phyloP scores from a whole-genome alignment of 2,329 filamentous ascomycete species.

The Lasiodiplodia gonubiensis region DNA sequence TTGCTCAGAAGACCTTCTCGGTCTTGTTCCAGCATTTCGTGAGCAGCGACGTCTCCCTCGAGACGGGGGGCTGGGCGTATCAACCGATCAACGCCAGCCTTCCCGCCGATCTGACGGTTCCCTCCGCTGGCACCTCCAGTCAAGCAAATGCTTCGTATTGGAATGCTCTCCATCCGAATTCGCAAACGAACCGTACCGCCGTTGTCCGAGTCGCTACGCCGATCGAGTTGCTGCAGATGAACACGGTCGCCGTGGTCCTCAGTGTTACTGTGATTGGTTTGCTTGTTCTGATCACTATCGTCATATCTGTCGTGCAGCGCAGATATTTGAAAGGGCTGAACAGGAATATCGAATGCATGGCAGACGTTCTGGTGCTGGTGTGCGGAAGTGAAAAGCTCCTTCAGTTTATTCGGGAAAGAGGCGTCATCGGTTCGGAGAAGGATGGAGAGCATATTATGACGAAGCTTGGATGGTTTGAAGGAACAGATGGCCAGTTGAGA shows the following conservation, averaged over 20 bases:
- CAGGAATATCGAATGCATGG: not conserved
- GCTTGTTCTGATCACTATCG: not conserved
- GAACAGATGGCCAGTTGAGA: not conserved
- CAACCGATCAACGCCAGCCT: constrained; percentile 34
- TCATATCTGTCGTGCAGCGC: not conserved
- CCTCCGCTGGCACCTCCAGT: not conserved
- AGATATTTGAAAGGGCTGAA: not conserved
- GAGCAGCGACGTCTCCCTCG: constrained; percentile 32
- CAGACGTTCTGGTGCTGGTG: not conserved
- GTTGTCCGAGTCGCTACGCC: not conserved
- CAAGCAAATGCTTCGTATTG: not conserved
- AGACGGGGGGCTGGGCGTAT: constrained; percentile 35
- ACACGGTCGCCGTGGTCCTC: not conserved
- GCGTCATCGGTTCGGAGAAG: too few species aligned
- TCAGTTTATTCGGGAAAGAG: not conserved
- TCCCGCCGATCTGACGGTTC: not conserved
- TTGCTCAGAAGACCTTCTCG: not conserved
- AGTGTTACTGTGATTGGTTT: not conserved
- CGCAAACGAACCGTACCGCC: not conserved
- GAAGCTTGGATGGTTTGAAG: not conserved
- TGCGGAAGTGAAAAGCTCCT: not conserved
- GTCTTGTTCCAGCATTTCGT: constrained; percentile 36
- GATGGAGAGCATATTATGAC: not conserved
- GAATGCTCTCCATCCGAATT: not conserved
- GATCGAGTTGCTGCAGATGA: not conserved